Evolutionary conservation across 176 grass and related monocot species (phyloP), one percentile per base, ranked within the genome.

Genomic region (Saccharum spontaneum): DNA sequence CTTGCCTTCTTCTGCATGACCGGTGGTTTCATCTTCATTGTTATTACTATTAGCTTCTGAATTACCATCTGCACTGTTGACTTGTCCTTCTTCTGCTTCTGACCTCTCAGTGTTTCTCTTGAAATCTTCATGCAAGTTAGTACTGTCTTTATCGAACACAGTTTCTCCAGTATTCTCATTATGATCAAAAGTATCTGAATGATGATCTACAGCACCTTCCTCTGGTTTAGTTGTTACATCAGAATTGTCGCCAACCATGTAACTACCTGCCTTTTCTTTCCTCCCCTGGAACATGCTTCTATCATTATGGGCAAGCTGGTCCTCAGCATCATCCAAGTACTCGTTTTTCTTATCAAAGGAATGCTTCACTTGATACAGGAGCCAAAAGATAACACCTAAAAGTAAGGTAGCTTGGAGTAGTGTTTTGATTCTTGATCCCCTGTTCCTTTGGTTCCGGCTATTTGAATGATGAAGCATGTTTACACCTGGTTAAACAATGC

Each of bases 371-470:
- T 88, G 90, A 84, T 92, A 90, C 22, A 84, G 40, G 87, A 92
- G 86, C 93, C 93, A 94, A 67, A 90, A 46, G 55, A 83, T 52
- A 44, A 92, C 82, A 85, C 60, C 84, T 44, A 90, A 60, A 92
- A 94, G 79, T 16, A 94, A 70, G 4, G 88, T 48, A 64, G 79
- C 88, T 72, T 94, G 88, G 41, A 94, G 71, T 50, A 83, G 26
- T 37, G 79, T 92, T 87, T 92, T 94, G 79, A 92, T 26, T 83
- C 82, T 94, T 74, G 93, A 88, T 67, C 88, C 90, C 89, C 69
- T 84, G 75, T 88, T 86, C 82, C 88, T 92, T 57, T 88, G 88
- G 65, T 90, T 57, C 28, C 90, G 93, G 76, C 85, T 88, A 62
- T 75, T 88, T 66, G 85, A 92, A 43, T 90, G 90, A 57, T 90